Evolutionary conservation across 768 basidiomycete genomes (phyloP).

Genomic region (Leccinum disarticulatum): DNA sequence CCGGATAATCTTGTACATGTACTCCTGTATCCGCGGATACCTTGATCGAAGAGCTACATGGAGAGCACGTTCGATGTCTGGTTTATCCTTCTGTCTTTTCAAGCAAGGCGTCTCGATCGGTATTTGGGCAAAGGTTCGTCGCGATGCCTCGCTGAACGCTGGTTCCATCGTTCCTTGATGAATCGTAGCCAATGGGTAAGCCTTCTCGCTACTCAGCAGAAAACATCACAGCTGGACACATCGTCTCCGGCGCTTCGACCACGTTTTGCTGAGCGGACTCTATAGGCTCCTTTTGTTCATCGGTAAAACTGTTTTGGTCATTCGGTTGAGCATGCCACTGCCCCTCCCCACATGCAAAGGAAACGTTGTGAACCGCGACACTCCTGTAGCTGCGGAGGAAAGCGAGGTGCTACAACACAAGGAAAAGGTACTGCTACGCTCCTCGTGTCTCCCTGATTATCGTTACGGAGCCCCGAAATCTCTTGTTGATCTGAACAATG

Average conservation of each 20-base stretch:
- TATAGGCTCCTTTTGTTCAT: constrained; percentile 14
- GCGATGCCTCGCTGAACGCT: background rate
- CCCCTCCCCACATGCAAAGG: constrained; percentile 2
- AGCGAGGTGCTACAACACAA: constrained; percentile 3
- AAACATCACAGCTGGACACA: constrained; percentile 3
- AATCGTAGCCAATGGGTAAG: constrained; percentile 10
- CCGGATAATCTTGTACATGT: constrained; percentile 31
- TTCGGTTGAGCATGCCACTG: constrained; percentile 11
- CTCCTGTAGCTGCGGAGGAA: background rate
- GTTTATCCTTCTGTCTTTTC: constrained; percentile 5
- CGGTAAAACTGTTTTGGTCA: constrained; percentile 17
- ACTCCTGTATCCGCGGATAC: constrained; percentile 35
- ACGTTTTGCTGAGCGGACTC: constrained; percentile 4
- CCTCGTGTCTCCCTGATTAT: constrained; percentile 4
- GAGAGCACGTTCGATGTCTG: constrained; percentile 14
- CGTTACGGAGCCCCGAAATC: background rate
- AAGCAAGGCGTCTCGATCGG: constrained; percentile 4
- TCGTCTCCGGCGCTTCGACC: constrained; percentile 10
- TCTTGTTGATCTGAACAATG: background rate
- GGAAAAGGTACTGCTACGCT: constrained; percentile 8
- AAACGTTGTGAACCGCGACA: background rate
- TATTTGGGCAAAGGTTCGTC: constrained; percentile 20
- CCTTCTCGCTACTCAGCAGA: constrained; percentile 6
- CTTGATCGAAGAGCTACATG: constrained; percentile 21
- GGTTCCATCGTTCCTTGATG: constrained; percentile 8